These are phyloP conservation scores for Plantago ovata DNA, from an alignment of 257 asterid species.

Conservation along the genomic window DNA sequence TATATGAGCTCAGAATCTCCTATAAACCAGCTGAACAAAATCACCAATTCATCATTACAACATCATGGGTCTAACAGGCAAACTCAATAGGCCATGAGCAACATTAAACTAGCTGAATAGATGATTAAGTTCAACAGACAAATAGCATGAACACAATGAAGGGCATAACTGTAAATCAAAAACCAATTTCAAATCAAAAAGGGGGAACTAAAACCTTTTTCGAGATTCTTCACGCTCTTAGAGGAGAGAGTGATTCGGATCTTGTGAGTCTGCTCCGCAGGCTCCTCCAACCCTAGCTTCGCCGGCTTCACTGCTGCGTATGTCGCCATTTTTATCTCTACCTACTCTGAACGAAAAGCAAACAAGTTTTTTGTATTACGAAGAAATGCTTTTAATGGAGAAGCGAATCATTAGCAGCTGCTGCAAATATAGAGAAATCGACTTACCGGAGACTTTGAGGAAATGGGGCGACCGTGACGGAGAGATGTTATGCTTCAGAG, in stretches of 20 bases:
- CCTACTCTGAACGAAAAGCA: not conserved
- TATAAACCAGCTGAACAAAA: too few species aligned
- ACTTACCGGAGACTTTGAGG: not conserved
- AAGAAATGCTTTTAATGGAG: too few species aligned
- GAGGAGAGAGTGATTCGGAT: conserved; percentile 62
- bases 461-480: not conserved
- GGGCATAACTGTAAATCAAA: too few species aligned
- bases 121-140: too few species aligned
- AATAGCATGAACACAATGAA: too few species aligned
- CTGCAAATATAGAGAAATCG: too few species aligned
- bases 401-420: too few species aligned
- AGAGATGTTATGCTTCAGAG: not conserved
- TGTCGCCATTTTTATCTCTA: conserved; percentile 28
- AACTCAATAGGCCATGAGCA: too few species aligned
- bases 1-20: too few species aligned
- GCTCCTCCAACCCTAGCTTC: conserved; percentile 51
- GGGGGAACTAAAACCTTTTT: conserved; percentile 37
- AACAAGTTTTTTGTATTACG: not conserved
- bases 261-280: conserved; percentile 42
- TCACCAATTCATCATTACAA: too few species aligned
- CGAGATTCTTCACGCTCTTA: conserved; percentile 56
- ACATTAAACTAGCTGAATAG: too few species aligned
- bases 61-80: too few species aligned
- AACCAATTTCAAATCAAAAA: not conserved
- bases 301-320: conserved; percentile 57